Conservation (phyloP, 2,329 filamentous ascomycete genomes). For the Macroventuria anomochaeta region DNA sequence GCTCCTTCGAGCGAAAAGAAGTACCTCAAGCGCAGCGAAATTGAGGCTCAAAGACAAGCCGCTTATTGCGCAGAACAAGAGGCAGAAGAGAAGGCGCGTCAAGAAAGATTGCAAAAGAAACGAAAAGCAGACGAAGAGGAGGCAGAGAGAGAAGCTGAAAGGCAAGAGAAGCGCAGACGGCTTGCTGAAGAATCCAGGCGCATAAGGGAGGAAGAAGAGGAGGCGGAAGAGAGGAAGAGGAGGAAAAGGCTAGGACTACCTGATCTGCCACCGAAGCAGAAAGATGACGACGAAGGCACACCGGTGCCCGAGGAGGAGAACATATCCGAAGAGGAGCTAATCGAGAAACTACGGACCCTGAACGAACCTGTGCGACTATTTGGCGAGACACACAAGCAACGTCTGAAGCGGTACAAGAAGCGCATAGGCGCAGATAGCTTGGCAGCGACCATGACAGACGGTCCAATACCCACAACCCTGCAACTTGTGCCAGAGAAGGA, state of each 20-base stretch:
- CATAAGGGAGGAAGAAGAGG: slow-evolving; percentile 74
- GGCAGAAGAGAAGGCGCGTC: slow-evolving; percentile 72
- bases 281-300: slow-evolving; percentile 53
- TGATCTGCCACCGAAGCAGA: slow-evolving; percentile 65
- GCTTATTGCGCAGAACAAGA: slow-evolving; percentile 84
- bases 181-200: slow-evolving; percentile 81
- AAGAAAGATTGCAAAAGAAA: slow-evolving; percentile 75
- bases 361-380: slow-evolving; percentile 79
- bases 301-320: slow-evolving; percentile 61
- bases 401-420: slow-evolving; percentile 73
- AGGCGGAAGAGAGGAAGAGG: slow-evolving; percentile 73
- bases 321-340: slow-evolving; percentile 73
- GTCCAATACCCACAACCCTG: slow-evolving; percentile 87
- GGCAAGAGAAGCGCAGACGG: slow-evolving; percentile 81
- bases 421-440: slow-evolving; percentile 57
- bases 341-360: slow-evolving; percentile 70
- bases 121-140: slow-evolving; percentile 90
- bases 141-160: slow-evolving; percentile 68
- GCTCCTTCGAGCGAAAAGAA: slow-evolving; percentile 59
- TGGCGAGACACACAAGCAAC: slow-evolving; percentile 75
- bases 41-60: slow-evolving; percentile 81
- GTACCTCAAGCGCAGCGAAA: slow-evolving; percentile 82
- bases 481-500: slow-evolving; percentile 80
- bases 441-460: slow-evolving; percentile 63
- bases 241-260: slow-evolving; percentile 82